Evolutionary conservation across 2,329 filamentous ascomycete genomes (phyloP), one percentile per base, ranked within the genome.

Genomic region (Colletotrichum sp.): DNA sequence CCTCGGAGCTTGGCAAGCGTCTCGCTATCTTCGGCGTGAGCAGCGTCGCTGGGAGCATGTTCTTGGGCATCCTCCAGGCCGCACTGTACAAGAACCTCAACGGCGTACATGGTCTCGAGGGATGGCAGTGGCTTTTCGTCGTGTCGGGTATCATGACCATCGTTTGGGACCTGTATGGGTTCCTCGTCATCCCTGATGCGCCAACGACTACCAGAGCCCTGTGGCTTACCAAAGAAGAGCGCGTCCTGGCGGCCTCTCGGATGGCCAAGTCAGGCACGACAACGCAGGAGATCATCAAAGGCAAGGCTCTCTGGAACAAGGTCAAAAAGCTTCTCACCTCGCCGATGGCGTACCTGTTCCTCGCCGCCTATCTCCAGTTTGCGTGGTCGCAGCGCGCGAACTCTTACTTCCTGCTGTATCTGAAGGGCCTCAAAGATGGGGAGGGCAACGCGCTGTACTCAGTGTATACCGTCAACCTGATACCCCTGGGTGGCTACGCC

Each of bases 51-150:
- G 90, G 88, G 1, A 83, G 84, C 28, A 90, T 91, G 87, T 88
- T 91, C 65, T 88, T 88, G n/a, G 90, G 90, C 2, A 91, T 90
- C 74, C 84, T 91, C 0, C 89, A 91, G 81, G 87, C 90, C 1
- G 89, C 88, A 1, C 87, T 88, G 1, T 90, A 91, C 79, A 87
- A 83, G 27, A 87, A 88, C 28, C 84, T 91, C 0, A 88, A 88
- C 44, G 89, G 89, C 0, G 82, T 87, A 0, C 80, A 80, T 9
- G 89, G 89, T 0, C 85, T 88, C 79, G 82, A 86, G 0, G 90
- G 89, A 0, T 91, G 89, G 89, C 83, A 87, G 77, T 90, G 88
- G 90, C 83, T 92, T 0, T 92, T 92, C 72, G 88, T 92, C 59
- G 89, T 92, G 57, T 89, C 91, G 77, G 88, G 88, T 0, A 83